Evolutionary conservation across 805 yeast species (phyloP), one percentile per base, ranked within the genome.

Genomic region (Sugiyamaella boreocaroliniensis): DNA sequence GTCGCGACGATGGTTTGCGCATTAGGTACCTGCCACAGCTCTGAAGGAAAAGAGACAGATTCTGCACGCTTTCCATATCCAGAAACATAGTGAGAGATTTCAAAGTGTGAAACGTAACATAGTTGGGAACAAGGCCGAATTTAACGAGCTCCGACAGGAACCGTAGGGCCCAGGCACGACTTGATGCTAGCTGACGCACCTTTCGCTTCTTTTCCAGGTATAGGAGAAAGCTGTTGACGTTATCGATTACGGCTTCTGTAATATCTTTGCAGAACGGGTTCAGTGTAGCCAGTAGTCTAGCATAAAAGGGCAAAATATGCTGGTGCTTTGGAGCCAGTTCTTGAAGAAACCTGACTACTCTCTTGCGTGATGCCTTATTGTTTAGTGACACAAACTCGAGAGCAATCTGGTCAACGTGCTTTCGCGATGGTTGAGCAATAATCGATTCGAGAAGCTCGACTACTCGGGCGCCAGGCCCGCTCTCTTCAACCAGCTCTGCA

Each of bases 61-160:
- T 77, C 59, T 86, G 95, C 53, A 86, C 76, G 63, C 85, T 86
- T 55, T 77, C 76, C 0, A 76, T 72, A 5, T 76, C 72, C 37
- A 80, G 60, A 49, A 77, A 76, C 51, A 80, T 61, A 1, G 85
- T 77, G 58, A 87, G 69, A 1, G 76, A 69, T 60, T 88, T 74
- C 46, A 89, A 75, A 63, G 84, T 85, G 66, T 89, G 90, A 64
- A 88, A 85, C 11, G 83, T 72, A 53, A 83, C 74, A 65, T 81
- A 83, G n/a, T 75, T 70, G 0, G 95, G 92, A 14, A 89, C 73
- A 55, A 89, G 66, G 58, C 78, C 80, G 65, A 89, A 89, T 63
- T 86, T 88, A 32, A 85, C 79, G 69, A 89, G 71, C 62, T 90
- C 97, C 47, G 81, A 71, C 58, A 86, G 82, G 59, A 86, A 84